Conservation (phyloP, 805 yeast species). For the Ogataea angusta region DNA sequence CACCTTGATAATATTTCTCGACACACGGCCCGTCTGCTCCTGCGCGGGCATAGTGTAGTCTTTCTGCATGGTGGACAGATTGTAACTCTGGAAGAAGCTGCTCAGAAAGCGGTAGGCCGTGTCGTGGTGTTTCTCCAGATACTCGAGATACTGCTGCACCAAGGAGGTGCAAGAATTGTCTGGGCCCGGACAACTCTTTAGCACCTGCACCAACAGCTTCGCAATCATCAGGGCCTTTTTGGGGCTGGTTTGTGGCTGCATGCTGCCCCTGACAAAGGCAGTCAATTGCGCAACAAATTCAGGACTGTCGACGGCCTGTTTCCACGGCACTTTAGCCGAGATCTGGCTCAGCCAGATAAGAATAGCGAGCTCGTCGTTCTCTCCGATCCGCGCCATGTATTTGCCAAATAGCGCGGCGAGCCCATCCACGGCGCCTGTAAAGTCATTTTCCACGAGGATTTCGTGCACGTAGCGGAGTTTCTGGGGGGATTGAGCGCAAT, state of each 20-base stretch:
- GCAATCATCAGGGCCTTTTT: constrained; percentile 22
- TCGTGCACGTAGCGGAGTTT: constrained; percentile 31
- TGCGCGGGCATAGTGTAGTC: constrained; percentile 14
- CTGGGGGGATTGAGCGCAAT: constrained; percentile 16
- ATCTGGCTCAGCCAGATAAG: constrained; percentile 29
- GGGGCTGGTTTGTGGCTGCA: constrained; percentile 5
- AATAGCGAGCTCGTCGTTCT: constrained; percentile 23
- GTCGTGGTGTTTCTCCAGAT: constrained; percentile 10
- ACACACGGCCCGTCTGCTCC: constrained; percentile 7
- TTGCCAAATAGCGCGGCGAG: constrained; percentile 20
- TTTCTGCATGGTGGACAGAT: constrained; percentile 18
- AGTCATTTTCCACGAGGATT: constrained; percentile 26
- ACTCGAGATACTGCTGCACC: constrained; percentile 16
- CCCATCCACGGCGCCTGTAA: constrained; percentile 25
- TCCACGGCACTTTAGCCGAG: constrained; percentile 24
- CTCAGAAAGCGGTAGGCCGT: constrained; percentile 19
- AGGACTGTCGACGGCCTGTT: constrained; percentile 10
- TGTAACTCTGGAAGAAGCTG: constrained; percentile 16
- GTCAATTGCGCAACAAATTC: constrained; percentile 18
- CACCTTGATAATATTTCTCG: constrained; percentile 20
- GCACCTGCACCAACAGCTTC: constrained; percentile 22
- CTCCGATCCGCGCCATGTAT: constrained; percentile 13
- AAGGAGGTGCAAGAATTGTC: constrained; percentile 18
- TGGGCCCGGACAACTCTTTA: constrained; percentile 13
- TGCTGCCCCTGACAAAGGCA: constrained; percentile 9